phyloP scores from a whole-genome alignment of 1,284 basidiomycete genomes.

The Cryptococcus sp. region DNA sequence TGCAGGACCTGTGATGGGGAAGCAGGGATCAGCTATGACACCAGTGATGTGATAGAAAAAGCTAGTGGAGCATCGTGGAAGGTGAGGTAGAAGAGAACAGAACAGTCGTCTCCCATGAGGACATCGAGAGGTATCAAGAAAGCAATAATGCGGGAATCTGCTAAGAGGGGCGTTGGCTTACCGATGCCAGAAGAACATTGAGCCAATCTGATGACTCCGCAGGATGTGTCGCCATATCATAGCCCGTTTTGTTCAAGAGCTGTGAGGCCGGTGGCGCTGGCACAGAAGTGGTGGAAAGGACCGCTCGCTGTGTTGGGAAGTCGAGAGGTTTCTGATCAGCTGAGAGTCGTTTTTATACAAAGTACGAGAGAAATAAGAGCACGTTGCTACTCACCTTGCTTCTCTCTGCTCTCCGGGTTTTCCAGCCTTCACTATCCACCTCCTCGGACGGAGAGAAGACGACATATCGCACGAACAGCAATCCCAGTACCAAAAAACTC shows the following conservation, averaged over 20 bases:
- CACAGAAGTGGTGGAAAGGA: constrained; percentile 44
- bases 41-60: no score
- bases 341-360: background rate
- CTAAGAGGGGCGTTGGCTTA: constrained; percentile 38
- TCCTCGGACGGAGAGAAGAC: constrained; percentile 56
- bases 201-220: constrained; percentile 60
- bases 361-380: background rate
- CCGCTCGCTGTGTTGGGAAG: constrained; percentile 28
- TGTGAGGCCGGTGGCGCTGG: constrained; percentile 47
- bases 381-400: constrained; percentile 35
- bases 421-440: constrained; percentile 40
- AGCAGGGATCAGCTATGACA: no score
- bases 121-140: no score
- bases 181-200: constrained; percentile 60
- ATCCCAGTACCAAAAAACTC: constrained; percentile 52
- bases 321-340: background rate
- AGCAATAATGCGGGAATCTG: constrained; percentile 1
- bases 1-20: constrained; percentile 40
- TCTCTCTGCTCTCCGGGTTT: constrained; percentile 35
- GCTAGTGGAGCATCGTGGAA: no score
- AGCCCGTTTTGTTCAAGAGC: constrained; percentile 56
- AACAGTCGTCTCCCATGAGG: no score
- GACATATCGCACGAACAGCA: constrained; percentile 59
- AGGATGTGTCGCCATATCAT: constrained; percentile 58
- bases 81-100: no score